Conservation (phyloP, 768 basidiomycete species). For the Tricholoma saponaceum region DNA sequence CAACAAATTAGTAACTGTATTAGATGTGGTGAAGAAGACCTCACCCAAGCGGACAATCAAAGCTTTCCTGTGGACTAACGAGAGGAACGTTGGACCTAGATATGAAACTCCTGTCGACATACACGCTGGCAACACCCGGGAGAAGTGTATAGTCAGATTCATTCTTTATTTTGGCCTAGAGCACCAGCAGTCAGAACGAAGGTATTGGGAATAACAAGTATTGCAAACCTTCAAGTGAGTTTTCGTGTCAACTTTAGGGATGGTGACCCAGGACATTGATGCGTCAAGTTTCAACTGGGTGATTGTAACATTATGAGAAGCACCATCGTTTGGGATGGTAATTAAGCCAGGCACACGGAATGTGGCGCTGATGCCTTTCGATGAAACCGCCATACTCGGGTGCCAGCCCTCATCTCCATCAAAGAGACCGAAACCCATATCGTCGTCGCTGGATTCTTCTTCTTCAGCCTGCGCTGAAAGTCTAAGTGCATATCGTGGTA, state of each 20-base stretch:
- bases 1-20: neutral
- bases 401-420: conserved; percentile 3
- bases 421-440: neutral
- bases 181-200: neutral
- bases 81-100: conserved; percentile 39
- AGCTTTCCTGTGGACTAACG: conserved; percentile 40
- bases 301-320: conserved; percentile 38
- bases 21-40: conserved; percentile 7
- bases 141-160: conserved; percentile 51
- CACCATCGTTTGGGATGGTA: conserved; percentile 36
- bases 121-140: conserved; percentile 43
- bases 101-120: conserved; percentile 55
- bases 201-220: neutral
- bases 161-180: conserved; percentile 47
- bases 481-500: no score
- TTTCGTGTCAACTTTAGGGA: conserved; percentile 34
- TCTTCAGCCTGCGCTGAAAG: neutral
- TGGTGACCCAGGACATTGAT: conserved; percentile 37
- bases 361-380: conserved; percentile 36
- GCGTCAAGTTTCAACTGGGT: conserved; percentile 32
- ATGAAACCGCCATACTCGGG: conserved; percentile 24
- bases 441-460: no score
- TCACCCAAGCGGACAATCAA: conserved; percentile 44
- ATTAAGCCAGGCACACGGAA: conserved; percentile 39
- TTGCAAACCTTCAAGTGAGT: conserved; percentile 33